These are phyloP conservation scores for Oryza coarctata DNA, from an alignment of 176 grass and related monocot genomes.

Conservation along the genomic window DNA sequence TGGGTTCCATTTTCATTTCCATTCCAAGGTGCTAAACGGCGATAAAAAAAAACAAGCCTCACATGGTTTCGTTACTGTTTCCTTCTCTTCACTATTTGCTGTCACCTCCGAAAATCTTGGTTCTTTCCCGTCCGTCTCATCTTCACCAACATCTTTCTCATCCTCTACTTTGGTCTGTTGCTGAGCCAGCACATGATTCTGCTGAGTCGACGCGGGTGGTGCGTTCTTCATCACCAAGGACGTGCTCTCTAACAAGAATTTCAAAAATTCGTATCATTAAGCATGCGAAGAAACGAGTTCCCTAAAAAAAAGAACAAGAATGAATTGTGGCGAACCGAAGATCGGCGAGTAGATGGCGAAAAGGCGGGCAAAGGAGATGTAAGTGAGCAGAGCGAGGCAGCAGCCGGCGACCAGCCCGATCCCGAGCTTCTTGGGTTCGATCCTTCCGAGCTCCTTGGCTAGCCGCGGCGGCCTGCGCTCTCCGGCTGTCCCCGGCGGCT, in stretches of 20 bases:
- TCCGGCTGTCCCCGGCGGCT: conserved; percentile 35
- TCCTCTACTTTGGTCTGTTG: neutral
- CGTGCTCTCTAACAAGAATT: conserved; percentile 35
- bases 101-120: conserved; percentile 6
- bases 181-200: neutral
- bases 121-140: conserved; percentile 6
- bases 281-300: neutral
- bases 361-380: conserved; percentile 47
- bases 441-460: conserved; percentile 52
- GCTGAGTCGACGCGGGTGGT: neutral
- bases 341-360: conserved; percentile 59
- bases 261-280: neutral
- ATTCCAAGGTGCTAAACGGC: neutral
- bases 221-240: conserved; percentile 42
- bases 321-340: conserved; percentile 24
- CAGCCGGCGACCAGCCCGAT: conserved; percentile 52
- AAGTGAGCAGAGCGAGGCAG: conserved; percentile 51
- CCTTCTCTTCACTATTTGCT: neutral
- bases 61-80: conserved; percentile 19
- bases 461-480: conserved; percentile 42
- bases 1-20: neutral
- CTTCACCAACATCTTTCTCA: neutral
- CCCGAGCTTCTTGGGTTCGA: conserved; percentile 58
- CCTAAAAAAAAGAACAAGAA: neutral
- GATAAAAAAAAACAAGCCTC: neutral